phyloP scores from a whole-genome alignment of 139 green algal species.

The Desmodesmus armatus region DNA sequence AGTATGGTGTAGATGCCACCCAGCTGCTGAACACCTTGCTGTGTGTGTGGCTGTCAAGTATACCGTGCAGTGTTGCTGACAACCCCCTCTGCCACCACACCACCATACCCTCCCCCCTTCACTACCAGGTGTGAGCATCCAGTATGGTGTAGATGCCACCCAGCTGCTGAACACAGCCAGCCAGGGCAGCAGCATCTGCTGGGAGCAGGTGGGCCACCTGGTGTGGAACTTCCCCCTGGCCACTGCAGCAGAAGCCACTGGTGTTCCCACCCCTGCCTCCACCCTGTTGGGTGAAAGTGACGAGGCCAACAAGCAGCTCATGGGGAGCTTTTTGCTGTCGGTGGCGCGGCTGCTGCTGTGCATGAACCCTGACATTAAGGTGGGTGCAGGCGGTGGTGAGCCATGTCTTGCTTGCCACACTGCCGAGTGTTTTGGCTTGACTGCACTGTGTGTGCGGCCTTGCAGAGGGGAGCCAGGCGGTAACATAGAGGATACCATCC shows the following conservation, averaged over 20 bases:
- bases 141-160: constrained; percentile 41
- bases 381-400: neutral
- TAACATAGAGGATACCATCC: no score
- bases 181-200: neutral
- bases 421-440: no score
- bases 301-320: constrained; percentile 47
- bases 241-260: constrained; percentile 1
- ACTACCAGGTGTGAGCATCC: constrained; percentile 29
- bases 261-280: neutral
- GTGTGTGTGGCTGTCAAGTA: no score
- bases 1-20: constrained; percentile 22
- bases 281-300: constrained; percentile 48
- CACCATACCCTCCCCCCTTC: no score
- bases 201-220: constrained; percentile 37
- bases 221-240: constrained; percentile 57
- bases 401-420: neutral
- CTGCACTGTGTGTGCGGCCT: no score
- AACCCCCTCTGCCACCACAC: no score
- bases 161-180: neutral
- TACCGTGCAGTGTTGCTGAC: no score
- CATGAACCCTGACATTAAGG: neutral
- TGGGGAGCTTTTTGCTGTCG: constrained; percentile 34
- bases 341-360: neutral
- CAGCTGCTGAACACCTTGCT: no score
- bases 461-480: no score